phyloP scores from a whole-genome alignment of 768 basidiomycete genomes.

The Inosperma sp. region DNA sequence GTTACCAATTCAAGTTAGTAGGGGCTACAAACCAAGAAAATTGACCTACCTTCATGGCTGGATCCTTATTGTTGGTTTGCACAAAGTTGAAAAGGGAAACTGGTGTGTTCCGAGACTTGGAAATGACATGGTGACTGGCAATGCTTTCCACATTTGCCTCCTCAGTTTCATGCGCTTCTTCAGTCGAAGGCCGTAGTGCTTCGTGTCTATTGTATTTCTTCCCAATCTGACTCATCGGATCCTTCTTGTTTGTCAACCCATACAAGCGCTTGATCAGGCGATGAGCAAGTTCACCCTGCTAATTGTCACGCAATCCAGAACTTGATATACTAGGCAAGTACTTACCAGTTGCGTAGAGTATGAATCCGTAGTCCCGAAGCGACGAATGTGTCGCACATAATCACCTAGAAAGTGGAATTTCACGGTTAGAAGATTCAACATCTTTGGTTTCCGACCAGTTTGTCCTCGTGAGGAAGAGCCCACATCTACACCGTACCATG shows the following conservation, averaged over 20 bases:
- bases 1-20: neutral
- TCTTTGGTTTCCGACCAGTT: slow-evolving; percentile 13
- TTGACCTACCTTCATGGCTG: slow-evolving; percentile 18
- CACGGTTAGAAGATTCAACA: slow-evolving; percentile 29
- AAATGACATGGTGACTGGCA: slow-evolving; percentile 15
- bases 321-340: slow-evolving; percentile 14
- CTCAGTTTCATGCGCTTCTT: slow-evolving; percentile 1
- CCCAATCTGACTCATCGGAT: neutral
- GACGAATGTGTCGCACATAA: slow-evolving; percentile 27
- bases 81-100: slow-evolving; percentile 18
- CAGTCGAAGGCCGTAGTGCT: neutral
- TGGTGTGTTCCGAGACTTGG: slow-evolving; percentile 14
- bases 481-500: neutral
- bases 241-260: slow-evolving; percentile 6
- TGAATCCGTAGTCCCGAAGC: slow-evolving; percentile 35
- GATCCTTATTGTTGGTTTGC: slow-evolving; percentile 6
- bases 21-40: neutral
- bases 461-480: neutral
- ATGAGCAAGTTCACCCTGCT: slow-evolving; percentile 3
- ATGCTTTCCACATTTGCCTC: neutral
- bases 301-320: neutral
- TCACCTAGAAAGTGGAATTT: slow-evolving; percentile 40
- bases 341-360: slow-evolving; percentile 39
- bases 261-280: slow-evolving; percentile 4
- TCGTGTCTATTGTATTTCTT: neutral